phyloP scores from a whole-genome alignment of 176 grass and related monocot species.

The Lolium multiflorum region DNA sequence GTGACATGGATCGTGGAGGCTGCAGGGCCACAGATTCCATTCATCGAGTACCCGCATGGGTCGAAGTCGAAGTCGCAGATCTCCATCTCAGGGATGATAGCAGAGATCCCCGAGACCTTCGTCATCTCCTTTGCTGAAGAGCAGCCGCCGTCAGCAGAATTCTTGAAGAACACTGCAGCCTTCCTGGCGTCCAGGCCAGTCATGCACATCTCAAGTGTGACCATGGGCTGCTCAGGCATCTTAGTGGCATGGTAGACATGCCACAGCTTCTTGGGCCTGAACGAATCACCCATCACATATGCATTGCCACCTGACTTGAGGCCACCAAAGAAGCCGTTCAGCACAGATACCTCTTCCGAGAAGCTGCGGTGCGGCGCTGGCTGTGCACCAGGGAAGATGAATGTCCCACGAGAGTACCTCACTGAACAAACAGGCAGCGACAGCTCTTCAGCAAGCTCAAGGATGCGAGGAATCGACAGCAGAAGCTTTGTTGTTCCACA shows the following conservation, averaged over 20 bases:
- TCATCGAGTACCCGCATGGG: slow-evolving; percentile 93
- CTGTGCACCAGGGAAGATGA: slow-evolving; percentile 87
- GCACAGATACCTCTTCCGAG: slow-evolving; percentile 64
- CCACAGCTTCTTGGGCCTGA: slow-evolving; percentile 76
- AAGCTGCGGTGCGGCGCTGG: slow-evolving; percentile 78
- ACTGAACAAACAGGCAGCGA: slow-evolving; percentile 68
- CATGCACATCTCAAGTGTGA: slow-evolving; percentile 98
- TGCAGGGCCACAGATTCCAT: slow-evolving; percentile 58
- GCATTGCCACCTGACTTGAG: slow-evolving; percentile 80
- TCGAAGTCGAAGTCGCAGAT: slow-evolving; percentile 90
- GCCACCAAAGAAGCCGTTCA: slow-evolving; percentile 74
- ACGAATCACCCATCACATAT: slow-evolving; percentile 64
- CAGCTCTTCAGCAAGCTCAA: slow-evolving; percentile 68
- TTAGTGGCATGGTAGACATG: slow-evolving; percentile 86
- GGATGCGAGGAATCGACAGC: slow-evolving; percentile 77
- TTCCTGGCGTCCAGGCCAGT: slow-evolving; percentile 57
- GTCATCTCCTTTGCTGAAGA: slow-evolving; percentile 77
- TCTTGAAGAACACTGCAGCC: slow-evolving; percentile 86
- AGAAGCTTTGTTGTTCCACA: slow-evolving; percentile 90
- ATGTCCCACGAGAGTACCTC: slow-evolving; percentile 81
- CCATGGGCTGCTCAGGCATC: slow-evolving; percentile 72
- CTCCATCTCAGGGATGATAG: slow-evolving; percentile 92
- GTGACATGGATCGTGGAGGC: slow-evolving; percentile 87
- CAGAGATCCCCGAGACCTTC: slow-evolving; percentile 67
- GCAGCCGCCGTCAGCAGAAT: slow-evolving; percentile 40